Evolutionary conservation across 345 rosid species (phyloP).

Genomic region (Iberis pinnata): DNA sequence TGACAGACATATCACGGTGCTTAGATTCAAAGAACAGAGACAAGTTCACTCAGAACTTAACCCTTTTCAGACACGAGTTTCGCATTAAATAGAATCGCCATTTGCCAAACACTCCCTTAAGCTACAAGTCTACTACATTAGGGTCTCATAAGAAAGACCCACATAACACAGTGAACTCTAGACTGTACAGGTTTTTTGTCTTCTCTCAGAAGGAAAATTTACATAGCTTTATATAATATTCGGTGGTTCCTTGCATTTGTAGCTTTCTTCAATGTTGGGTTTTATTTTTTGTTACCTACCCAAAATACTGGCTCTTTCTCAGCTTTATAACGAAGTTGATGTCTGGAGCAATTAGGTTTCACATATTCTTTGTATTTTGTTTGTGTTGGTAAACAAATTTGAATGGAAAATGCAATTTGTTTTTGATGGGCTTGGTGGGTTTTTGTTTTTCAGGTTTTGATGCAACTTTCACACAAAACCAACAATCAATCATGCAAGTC

Average conservation of each 20-base stretch:
- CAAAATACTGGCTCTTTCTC: too few species aligned
- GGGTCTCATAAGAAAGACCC: conserved; percentile 31
- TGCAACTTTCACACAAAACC: too few species aligned
- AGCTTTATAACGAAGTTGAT: too few species aligned
- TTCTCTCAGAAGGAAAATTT: conserved; percentile 11
- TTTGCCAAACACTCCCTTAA: not conserved
- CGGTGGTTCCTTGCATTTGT: conserved; percentile 15
- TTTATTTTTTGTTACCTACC: too few species aligned
- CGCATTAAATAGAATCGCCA: conserved; percentile 51
- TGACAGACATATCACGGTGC: conserved; percentile 80
- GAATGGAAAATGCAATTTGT: not conserved
- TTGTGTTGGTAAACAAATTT: conserved; percentile 8
- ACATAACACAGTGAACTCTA: conserved; percentile 14
- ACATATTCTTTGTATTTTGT: conserved; percentile 29
- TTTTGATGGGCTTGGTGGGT: not conserved
- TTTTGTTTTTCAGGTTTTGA: too few species aligned
- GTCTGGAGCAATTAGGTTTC: conserved; percentile 5
- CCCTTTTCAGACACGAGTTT: conserved; percentile 80
- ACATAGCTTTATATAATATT: conserved; percentile 10
- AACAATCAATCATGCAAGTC: too few species aligned
- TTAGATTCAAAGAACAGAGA: conserved; percentile 94
- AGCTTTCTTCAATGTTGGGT: conserved; percentile 7
- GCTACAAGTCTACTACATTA: conserved; percentile 13
- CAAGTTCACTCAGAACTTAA: conserved; percentile 88
- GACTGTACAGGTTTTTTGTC: conserved; percentile 23